Percentiles rank a stretch among this genome's conserved stretches.
Evolutionary conservation across 2,329 filamentous ascomycete genomes (phyloP).

Genomic region (Cordyceps fumosorosea): DNA sequence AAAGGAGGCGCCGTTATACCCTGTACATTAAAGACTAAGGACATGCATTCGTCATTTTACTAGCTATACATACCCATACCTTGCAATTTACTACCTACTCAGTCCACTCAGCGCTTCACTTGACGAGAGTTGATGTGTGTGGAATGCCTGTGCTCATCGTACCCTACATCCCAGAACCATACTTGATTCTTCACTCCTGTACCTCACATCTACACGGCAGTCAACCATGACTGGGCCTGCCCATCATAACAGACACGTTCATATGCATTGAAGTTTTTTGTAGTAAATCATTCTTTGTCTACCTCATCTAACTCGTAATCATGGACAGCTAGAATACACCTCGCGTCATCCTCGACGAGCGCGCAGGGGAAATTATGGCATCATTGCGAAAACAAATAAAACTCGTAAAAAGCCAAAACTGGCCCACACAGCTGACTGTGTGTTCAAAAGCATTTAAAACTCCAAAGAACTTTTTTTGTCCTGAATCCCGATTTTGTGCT

Average conservation of each 20-base stretch:
- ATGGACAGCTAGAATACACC: slow-evolving; percentile 37
- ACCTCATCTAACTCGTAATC: slow-evolving; percentile 36
- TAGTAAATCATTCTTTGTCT: slow-evolving; percentile 21
- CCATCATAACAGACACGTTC: neutral
- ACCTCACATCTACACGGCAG: neutral
- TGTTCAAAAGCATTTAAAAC: slow-evolving; percentile 28
- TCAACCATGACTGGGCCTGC: neutral
- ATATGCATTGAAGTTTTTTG: neutral
- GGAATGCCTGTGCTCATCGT: too few species aligned
- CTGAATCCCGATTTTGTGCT: slow-evolving; percentile 29
- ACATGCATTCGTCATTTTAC: neutral
- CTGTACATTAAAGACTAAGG: slow-evolving; percentile 16
- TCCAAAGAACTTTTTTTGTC: slow-evolving; percentile 34
- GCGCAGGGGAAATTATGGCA: slow-evolving; percentile 29
- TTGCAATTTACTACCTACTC: neutral
- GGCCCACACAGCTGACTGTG: slow-evolving; percentile 21
- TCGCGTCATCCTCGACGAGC: slow-evolving; percentile 18
- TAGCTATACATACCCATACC: slow-evolving; percentile 9
- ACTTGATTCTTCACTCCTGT: too few species aligned
- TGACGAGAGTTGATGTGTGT: too few species aligned
- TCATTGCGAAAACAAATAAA: slow-evolving; percentile 27
- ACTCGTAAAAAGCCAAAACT: slow-evolving; percentile 25
- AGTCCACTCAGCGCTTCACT: neutral
- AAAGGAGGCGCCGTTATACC: slow-evolving; percentile 26
- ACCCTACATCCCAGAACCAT: too few species aligned